Percentiles rank a stretch among this genome's conserved stretches.
Evolutionary conservation across 2,329 filamentous ascomycete genomes (phyloP).

Genomic region (Fusarium marasasianum): DNA sequence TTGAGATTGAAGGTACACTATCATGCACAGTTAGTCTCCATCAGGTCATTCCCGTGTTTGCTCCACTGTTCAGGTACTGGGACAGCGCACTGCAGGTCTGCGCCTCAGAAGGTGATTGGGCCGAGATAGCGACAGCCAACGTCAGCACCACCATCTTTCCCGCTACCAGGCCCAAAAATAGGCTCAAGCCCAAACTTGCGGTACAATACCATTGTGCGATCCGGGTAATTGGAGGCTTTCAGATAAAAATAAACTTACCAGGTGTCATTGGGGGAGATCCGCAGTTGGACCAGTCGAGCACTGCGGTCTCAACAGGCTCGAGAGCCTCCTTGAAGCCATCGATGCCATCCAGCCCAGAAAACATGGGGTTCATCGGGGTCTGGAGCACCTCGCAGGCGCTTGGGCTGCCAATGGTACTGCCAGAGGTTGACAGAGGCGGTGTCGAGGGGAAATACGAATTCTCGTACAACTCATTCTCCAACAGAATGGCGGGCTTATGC

Average conservation of each 20-base stretch:
- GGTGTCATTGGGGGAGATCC: conserved; percentile 89
- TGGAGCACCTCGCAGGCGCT: conserved; percentile 79
- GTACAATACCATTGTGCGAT: conserved; percentile 24
- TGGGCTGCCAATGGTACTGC: conserved; percentile 88
- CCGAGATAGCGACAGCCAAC: conserved; percentile 24
- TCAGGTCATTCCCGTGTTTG: conserved; percentile 25
- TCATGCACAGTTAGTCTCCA: conserved; percentile 49
- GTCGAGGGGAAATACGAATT: conserved; percentile 84
- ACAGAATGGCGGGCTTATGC: conserved; percentile 80
- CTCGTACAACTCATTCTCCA: conserved; percentile 79
- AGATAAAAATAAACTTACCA: conserved; percentile 68
- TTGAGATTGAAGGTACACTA: conserved; percentile 62
- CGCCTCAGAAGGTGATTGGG: conserved; percentile 32
- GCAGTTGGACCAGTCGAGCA: conserved; percentile 80
- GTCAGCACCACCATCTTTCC: conserved; percentile 27
- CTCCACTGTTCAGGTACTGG: conserved; percentile 38
- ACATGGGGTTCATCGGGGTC: conserved; percentile 84
- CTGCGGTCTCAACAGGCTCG: conserved; percentile 77
- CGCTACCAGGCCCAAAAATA: conserved; percentile 32
- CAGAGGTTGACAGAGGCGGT: conserved; percentile 84
- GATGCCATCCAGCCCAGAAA: conserved; percentile 75
- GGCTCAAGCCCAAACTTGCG: conserved; percentile 22
- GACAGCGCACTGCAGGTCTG: conserved; percentile 34
- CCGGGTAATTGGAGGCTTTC: conserved; percentile 1
- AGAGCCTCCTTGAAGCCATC: conserved; percentile 74